phyloP scores from a whole-genome alignment of 768 basidiomycete genomes.

The Melanogaster broomeanus region DNA sequence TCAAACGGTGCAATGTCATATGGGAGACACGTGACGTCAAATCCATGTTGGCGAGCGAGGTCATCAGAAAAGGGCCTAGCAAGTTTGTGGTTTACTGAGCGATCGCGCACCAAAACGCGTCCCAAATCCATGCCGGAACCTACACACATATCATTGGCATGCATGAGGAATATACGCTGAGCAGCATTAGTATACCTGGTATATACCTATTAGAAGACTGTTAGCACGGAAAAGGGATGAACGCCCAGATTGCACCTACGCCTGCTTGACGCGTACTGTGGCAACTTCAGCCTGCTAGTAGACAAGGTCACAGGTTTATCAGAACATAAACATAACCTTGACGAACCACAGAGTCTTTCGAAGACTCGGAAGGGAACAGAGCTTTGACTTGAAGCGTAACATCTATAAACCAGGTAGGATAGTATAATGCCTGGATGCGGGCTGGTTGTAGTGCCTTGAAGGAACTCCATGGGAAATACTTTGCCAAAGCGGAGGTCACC shows the following conservation, averaged over 20 bases:
- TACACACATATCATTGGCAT: slow-evolving; percentile 1
- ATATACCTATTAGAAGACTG: slow-evolving; percentile 23
- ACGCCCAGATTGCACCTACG: slow-evolving; percentile 41
- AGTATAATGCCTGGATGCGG: slow-evolving; percentile 54
- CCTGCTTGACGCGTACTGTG: slow-evolving; percentile 40
- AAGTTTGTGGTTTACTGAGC: slow-evolving; percentile 21
- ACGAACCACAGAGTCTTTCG: slow-evolving; percentile 26
- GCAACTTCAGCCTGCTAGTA: slow-evolving; percentile 31
- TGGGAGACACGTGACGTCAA: slow-evolving; percentile 56
- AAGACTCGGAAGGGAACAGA: slow-evolving; percentile 26
- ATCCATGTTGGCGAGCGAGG: slow-evolving; percentile 47
- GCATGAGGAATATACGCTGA: neutral
- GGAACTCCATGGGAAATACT: slow-evolving; percentile 39
- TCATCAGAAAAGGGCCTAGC: slow-evolving; percentile 50
- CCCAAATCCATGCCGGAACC: slow-evolving; percentile 39
- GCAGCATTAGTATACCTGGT: slow-evolving; percentile 22
- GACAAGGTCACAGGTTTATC: slow-evolving; percentile 2
- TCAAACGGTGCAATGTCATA: slow-evolving; percentile 57
- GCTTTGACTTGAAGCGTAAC: slow-evolving; percentile 47
- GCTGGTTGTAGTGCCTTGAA: slow-evolving; percentile 44
- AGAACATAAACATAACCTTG: neutral
- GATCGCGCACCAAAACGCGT: slow-evolving; percentile 39
- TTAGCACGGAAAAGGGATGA: slow-evolving; percentile 13
- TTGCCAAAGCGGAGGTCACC: slow-evolving; percentile 36
- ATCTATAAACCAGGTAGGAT: slow-evolving; percentile 64